Percentiles rank a stretch among this genome's conserved stretches.
Evolutionary conservation across 768 basidiomycete genomes (phyloP).

Genomic region (Pulveroboletus sp.): DNA sequence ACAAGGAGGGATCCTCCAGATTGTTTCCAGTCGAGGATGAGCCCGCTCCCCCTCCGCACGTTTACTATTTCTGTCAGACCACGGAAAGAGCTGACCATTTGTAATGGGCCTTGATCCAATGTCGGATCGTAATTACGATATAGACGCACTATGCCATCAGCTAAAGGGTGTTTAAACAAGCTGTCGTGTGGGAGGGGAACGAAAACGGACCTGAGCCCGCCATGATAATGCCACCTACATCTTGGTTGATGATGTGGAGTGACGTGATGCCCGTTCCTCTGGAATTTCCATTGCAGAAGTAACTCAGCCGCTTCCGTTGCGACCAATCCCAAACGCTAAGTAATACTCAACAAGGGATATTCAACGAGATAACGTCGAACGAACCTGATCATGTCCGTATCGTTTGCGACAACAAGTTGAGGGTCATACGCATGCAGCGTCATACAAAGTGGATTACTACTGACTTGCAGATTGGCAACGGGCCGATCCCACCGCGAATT

Average conservation of each 20-base stretch:
- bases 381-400: conserved; percentile 82
- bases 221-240: conserved; percentile 86
- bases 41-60: conserved; percentile 73
- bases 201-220: conserved; percentile 72
- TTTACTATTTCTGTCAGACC: conserved; percentile 78
- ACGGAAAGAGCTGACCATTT: conserved; percentile 93
- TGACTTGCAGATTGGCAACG: conserved; percentile 60
- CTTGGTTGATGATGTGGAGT: conserved; percentile 92
- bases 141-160: conserved; percentile 88
- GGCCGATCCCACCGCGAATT: conserved; percentile 68
- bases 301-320: conserved; percentile 67
- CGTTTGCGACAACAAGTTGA: conserved; percentile 83
- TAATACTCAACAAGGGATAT: neutral
- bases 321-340: conserved; percentile 95
- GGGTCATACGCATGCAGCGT: conserved; percentile 92
- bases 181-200: neutral
- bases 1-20: conserved; percentile 80
- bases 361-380: conserved; percentile 13
- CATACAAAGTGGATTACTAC: conserved; percentile 67
- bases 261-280: conserved; percentile 82
- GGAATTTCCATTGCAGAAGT: conserved; percentile 89
- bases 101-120: conserved; percentile 67
- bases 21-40: conserved; percentile 95
- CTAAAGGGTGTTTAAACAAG: conserved; percentile 38
- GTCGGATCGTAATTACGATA: conserved; percentile 89